Evolutionary conservation across 306 rosid species (phyloP).

Genomic region (Castanopsis chinensis): DNA sequence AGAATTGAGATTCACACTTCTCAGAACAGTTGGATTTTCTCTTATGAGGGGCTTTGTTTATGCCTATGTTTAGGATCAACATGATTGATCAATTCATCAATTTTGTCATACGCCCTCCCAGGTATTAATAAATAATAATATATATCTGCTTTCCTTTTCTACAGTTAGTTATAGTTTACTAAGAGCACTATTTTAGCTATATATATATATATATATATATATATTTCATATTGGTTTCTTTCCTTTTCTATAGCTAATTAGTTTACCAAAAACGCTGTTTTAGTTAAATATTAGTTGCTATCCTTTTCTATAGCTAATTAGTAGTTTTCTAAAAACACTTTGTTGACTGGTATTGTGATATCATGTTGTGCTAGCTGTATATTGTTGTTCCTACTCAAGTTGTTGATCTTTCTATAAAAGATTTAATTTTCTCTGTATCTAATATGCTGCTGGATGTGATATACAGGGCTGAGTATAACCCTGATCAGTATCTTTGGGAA

Average conservation of each 20-base stretch:
- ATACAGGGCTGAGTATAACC: constrained; percentile 89
- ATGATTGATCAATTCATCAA: constrained; percentile 97
- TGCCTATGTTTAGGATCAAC: constrained; percentile 36
- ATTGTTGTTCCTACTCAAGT: constrained; percentile 10
- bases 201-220: too few species aligned
- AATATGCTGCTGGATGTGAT: constrained; percentile 17
- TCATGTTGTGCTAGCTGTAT: background rate
- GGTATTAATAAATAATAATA: constrained; percentile 37
- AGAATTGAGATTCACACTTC: constrained; percentile 27
- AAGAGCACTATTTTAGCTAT: too few species aligned
- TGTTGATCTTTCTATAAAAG: constrained; percentile 13
- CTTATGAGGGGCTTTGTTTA: constrained; percentile 51
- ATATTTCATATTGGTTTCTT: background rate
- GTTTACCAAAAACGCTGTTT: too few species aligned
- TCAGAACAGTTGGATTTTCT: constrained; percentile 30
- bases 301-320: background rate
- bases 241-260: too few species aligned
- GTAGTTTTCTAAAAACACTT: too few species aligned
- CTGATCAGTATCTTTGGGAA: constrained; percentile 96
- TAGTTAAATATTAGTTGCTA: background rate
- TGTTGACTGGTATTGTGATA: background rate
- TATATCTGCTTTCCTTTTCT: constrained; percentile 4
- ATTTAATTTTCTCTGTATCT: constrained; percentile 19
- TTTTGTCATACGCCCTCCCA: constrained; percentile 96
- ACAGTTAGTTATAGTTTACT: too few species aligned